Evolutionary conservation across 2,329 filamentous ascomycete genomes (phyloP), one percentile per base, ranked within the genome.

Genomic region (Thelonectria blattea): DNA sequence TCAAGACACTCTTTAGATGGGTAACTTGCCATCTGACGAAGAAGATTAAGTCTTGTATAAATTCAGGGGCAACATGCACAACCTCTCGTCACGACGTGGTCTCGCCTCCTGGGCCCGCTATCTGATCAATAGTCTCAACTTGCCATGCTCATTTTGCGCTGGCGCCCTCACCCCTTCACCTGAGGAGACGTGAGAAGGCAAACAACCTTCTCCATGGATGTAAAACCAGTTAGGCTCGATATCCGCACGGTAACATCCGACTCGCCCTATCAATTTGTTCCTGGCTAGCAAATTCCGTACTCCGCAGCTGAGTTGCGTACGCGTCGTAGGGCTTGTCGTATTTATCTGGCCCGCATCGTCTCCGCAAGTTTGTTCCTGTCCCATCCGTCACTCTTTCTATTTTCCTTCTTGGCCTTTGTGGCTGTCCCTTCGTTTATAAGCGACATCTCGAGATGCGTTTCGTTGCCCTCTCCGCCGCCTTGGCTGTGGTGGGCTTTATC

Each of bases 361-460:
- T n/a, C n/a, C n/a, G n/a, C n/a, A n/a, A n/a, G n/a, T n/a, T n/a
- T n/a, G n/a, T n/a, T 46, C 41, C 41, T 8, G 15, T 5, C 18
- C n/a, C n/a, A n/a, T 9, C 39, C 9, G 57, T 47, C 12, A 52
- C 46, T 52, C 32, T 27, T 43, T 55, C 41, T 32, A 27, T 30
- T 63, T 32, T 1, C 48, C 49, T 24, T 3, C 45, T n/a, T 48
- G 48, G 52, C 48, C 54, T 46, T 9, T 52, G 9, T 50, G 51
- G 53, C 49, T 60, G 60, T 22, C 9, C 27, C 9, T 42, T 49
- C 34, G 11, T 20, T 46, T 24, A 15, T 10, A 10, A 18, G 61
- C 62, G 10, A 59, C 65, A 6, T 14, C 27, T 37, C 24, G 41
- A 22, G 42, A 69, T 69, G 67, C 65, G 65, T 17, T 66, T 54